Evolutionary conservation across 805 yeast genomes (phyloP), one percentile per base, ranked within the genome.

Genomic region (Candida morakotiae): DNA sequence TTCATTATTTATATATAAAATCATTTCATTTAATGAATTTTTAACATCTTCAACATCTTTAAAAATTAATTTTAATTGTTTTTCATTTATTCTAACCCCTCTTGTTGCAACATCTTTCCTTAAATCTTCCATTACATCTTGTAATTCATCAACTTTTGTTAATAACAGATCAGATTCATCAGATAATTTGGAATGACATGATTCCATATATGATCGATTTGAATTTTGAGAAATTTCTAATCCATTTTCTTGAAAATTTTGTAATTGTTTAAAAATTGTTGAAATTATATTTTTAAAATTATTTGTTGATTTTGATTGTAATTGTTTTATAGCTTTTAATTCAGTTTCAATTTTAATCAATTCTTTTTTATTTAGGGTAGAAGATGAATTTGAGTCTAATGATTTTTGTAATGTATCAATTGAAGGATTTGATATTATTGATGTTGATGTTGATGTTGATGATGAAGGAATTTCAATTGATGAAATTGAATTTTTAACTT

Each of bases 21-120:
- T 69, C 72, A 88, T 73, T 2, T 58, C 58, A 1, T 58, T 58
- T 29, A 91, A 67, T 13, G 73, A 72, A 0, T 49, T 33, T 38
- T 74, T 72, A 0, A 94, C 89, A 1, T 62, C 66, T 3, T 51
- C 62, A 17, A 93, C 69, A 43, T 89, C 95, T 46, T 77, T 77
- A 6, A 71, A 53, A 1, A 91, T 83, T 15, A 70, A 62, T 15
- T 73, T 78, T 18, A 93, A 60, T 50, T 89, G 95, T 45, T 83
- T 79, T 36, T 73, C 78, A 0, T 87, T 64, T 11, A 95, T 88
- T 25, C 87, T 74, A 0, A 88, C 88, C 15, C 96, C 95, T 44
- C 97, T 74, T 42, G 81, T 83, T 0, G 96, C 95, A 10, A 93
- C 96, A 60, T 89, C 98, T 48, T 87, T 81, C 38, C 96, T 70